A percentile compares a stretch with the other conserved stretches of the same genome.
Evolutionary conservation across 257 asterid genomes (phyloP).

Genomic region (Gentiana straminea): DNA sequence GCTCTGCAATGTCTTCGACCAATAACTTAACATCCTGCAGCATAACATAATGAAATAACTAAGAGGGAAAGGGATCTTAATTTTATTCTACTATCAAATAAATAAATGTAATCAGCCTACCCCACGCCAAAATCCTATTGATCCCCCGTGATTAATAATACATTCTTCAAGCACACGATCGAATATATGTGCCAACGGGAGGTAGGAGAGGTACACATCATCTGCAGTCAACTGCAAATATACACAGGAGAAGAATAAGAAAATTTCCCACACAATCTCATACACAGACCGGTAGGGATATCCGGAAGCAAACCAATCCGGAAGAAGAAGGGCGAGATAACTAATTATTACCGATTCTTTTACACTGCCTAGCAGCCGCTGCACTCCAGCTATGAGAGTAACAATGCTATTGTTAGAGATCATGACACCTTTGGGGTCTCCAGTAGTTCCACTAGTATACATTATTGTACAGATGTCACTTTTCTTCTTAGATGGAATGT

Average conservation of each 20-base stretch:
- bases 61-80: conserved; percentile 1
- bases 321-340: conserved; percentile 3
- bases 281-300: neutral
- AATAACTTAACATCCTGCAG: conserved; percentile 75
- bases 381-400: conserved; percentile 69
- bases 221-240: conserved; percentile 44
- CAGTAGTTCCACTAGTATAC: conserved; percentile 99
- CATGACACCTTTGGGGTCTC: conserved; percentile 98
- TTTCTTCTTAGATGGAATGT: conserved; percentile 75
- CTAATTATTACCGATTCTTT: conserved; percentile 46
- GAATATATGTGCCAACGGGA: conserved; percentile 95
- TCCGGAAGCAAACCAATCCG: no score
- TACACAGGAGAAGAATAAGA: conserved; percentile 5
- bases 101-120: conserved; percentile 28
- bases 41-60: conserved; percentile 8
- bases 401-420: conserved; percentile 80
- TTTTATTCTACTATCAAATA: neutral
- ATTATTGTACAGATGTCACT: conserved; percentile 87
- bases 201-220: conserved; percentile 87
- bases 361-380: conserved; percentile 46
- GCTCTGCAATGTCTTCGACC: conserved; percentile 75
- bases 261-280: neutral
- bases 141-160: conserved; percentile 63
- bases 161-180: conserved; percentile 90
- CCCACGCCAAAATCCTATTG: conserved; percentile 99